Conservation (phyloP, 129 eudicot species). For the Pulicaria dysenterica region DNA sequence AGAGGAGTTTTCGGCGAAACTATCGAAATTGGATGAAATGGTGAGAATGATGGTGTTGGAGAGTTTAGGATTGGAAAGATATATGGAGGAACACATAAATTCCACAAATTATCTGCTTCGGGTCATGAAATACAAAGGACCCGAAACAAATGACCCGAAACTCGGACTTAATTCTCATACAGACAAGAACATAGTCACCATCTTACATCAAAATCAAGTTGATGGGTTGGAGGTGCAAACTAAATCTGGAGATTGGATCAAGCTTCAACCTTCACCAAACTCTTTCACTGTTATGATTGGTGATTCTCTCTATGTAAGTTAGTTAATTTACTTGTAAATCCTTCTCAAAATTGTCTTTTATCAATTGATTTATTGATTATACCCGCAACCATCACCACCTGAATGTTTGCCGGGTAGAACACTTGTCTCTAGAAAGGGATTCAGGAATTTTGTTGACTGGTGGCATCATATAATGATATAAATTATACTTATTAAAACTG, state of each 20-base stretch:
- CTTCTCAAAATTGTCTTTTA: background rate
- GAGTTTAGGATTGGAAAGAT: constrained; percentile 55
- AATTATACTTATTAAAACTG: no score
- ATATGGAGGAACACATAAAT: constrained; percentile 58
- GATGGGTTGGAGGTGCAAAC: constrained; percentile 57
- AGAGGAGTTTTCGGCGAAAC: constrained; percentile 46
- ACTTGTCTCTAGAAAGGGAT: no score
- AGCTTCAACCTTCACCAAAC: constrained; percentile 48
- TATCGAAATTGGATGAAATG: constrained; percentile 55
- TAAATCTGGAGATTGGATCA: constrained; percentile 63
- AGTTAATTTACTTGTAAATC: background rate
- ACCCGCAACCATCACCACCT: background rate
- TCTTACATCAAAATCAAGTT: constrained; percentile 56
- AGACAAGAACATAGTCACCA: constrained; percentile 67
- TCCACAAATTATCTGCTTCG: constrained; percentile 61
- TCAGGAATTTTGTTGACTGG: no score
- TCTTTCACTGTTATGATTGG: constrained; percentile 68
- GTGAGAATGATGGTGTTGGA: constrained; percentile 66
- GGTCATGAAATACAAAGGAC: constrained; percentile 64
- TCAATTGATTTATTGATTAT: background rate
- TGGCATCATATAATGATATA: no score
- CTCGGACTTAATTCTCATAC: constrained; percentile 63
- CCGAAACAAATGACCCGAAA: constrained; percentile 46
- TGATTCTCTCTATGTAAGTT: constrained; percentile 61
- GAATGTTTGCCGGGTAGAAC: background rate